phyloP scores from a whole-genome alignment of 208 protist species.

The Vickermania ingenoplastis region DNA sequence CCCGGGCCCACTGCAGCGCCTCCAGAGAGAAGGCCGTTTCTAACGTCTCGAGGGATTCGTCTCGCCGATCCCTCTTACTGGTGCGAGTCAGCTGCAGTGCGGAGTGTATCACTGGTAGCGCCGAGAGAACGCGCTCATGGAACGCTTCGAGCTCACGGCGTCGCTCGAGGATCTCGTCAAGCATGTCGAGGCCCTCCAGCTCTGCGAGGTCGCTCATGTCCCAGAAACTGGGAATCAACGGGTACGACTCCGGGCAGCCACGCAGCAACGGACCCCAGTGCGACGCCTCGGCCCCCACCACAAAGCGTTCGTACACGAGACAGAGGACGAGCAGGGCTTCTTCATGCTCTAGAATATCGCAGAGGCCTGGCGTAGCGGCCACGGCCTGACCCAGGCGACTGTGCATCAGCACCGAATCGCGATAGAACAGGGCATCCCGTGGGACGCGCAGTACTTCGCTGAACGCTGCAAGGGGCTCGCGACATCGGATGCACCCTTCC shows the following conservation, averaged over 20 bases:
- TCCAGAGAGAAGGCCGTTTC: slow-evolving; percentile 35
- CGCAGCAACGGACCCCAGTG: slow-evolving; percentile 55
- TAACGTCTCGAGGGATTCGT: slow-evolving; percentile 8
- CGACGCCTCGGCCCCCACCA: slow-evolving; percentile 30
- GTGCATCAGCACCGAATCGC: slow-evolving; percentile 33
- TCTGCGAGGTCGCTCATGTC: slow-evolving; percentile 44
- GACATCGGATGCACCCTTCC: slow-evolving; percentile 65
- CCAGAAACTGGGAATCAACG: slow-evolving; percentile 70
- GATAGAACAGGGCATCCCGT: slow-evolving; percentile 57
- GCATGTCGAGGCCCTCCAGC: slow-evolving; percentile 64
- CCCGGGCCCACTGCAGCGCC: slow-evolving; percentile 65
- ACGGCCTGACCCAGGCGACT: slow-evolving; percentile 49
- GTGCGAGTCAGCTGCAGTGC: slow-evolving; percentile 6
- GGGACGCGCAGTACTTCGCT: slow-evolving; percentile 66
- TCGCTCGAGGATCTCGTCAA: slow-evolving; percentile 71
- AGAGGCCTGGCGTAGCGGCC: slow-evolving; percentile 19
- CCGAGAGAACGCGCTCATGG: slow-evolving; percentile 22
- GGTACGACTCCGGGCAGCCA: slow-evolving; percentile 50
- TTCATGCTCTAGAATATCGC: slow-evolving; percentile 32
- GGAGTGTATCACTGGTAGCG: slow-evolving; percentile 28
- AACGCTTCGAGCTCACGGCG: slow-evolving; percentile 35
- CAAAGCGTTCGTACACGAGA: slow-evolving; percentile 66
- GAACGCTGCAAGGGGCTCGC: slow-evolving; percentile 27
- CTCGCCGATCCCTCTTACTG: not conserved
- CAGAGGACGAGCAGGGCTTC: slow-evolving; percentile 73